These are phyloP conservation scores for Aristolochia contorta DNA, from an alignment of 164 flowering plant genomes.

Conservation along the genomic window DNA sequence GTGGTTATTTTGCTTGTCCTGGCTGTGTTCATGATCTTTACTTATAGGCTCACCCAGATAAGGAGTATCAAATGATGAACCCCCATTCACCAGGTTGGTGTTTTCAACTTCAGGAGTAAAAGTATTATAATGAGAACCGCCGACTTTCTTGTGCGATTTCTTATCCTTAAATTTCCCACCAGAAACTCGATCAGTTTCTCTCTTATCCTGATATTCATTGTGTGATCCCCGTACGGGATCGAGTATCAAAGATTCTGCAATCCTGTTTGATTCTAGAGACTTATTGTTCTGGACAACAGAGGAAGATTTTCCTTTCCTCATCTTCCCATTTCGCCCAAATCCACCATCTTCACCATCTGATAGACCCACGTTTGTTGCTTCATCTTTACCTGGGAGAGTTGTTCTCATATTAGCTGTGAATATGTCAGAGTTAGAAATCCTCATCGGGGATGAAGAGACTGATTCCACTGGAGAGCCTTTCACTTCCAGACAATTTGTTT, in stretches of 20 bases:
- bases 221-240: conserved; percentile 10
- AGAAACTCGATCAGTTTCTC: conserved; percentile 17
- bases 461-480: conserved; percentile 95
- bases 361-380: conserved; percentile 18
- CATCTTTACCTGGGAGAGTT: conserved; percentile 29
- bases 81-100: conserved; percentile 18
- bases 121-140: conserved; percentile 5
- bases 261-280: conserved; percentile 16
- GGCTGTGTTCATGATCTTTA: conserved; percentile 19
- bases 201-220: conserved; percentile 17
- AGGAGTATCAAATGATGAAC: conserved; percentile 15
- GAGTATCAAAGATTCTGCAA: conserved; percentile 18
- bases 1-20: conserved; percentile 22
- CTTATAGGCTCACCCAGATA: conserved; percentile 15
- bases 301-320: conserved; percentile 27
- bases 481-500: conserved; percentile 39
- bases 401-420: conserved; percentile 20
- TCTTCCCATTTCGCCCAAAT: conserved; percentile 25
- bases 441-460: conserved; percentile 88
- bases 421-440: conserved; percentile 43
- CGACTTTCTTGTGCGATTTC: not conserved
- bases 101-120: conserved; percentile 21
- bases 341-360: conserved; percentile 48
- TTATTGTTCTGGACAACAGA: conserved; percentile 17
- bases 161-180: conserved; percentile 20